Percentiles rank a stretch among this genome's conserved stretches.
Evolutionary conservation across 768 basidiomycete genomes (phyloP).

Genomic region (Sporobolomyces phaffii): DNA sequence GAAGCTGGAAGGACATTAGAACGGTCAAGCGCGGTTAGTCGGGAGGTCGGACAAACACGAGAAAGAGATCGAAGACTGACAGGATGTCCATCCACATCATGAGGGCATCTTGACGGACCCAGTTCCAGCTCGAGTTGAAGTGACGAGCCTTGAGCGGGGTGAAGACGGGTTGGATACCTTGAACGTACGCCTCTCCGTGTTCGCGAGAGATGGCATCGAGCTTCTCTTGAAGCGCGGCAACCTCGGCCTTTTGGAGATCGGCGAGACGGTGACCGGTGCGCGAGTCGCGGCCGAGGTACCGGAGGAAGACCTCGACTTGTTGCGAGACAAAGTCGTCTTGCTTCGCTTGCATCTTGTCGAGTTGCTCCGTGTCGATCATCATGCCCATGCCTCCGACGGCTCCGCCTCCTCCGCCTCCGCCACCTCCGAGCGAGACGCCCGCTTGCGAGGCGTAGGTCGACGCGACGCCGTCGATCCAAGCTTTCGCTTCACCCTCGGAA

Average conservation of each 20-base stretch:
- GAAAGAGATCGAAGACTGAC: constrained; percentile 9
- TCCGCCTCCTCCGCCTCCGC: constrained; percentile 59
- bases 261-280: constrained; percentile 84
- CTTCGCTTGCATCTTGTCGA: constrained; percentile 89
- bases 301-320: constrained; percentile 93
- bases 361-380: constrained; percentile 95
- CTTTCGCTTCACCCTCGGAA: constrained; percentile 83
- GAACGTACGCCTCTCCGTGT: constrained; percentile 87
- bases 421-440: constrained; percentile 73
- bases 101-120: constrained; percentile 94
- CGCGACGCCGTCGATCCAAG: constrained; percentile 84
- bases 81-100: constrained; percentile 97
- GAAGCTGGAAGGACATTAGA: constrained; percentile 49
- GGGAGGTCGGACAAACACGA: neutral
- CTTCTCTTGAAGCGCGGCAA: constrained; percentile 66
- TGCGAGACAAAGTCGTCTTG: constrained; percentile 87
- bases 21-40: neutral
- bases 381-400: constrained; percentile 65
- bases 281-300: constrained; percentile 88
- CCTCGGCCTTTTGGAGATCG: constrained; percentile 75
- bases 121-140: constrained; percentile 99
- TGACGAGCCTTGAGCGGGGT: constrained; percentile 92
- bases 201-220: constrained; percentile 83
- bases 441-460: constrained; percentile 78
- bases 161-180: constrained; percentile 91